Percentiles rank a stretch among this genome's conserved stretches.
Evolutionary conservation across 1,139 yeast species (phyloP).

Genomic region (Blastobotrys ciferrii): DNA sequence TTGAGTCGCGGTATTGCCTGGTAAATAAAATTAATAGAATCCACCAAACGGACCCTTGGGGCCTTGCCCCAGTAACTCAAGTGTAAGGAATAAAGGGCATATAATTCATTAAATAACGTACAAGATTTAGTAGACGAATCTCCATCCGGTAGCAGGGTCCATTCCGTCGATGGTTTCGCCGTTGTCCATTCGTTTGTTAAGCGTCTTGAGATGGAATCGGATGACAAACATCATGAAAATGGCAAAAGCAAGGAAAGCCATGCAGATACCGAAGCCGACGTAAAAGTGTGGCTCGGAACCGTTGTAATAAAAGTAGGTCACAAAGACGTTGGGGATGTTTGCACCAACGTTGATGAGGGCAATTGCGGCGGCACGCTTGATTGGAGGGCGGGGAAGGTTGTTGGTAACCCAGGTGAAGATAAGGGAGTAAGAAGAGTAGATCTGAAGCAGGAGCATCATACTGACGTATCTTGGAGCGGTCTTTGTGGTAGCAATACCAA

Average conservation of each 20-base stretch:
- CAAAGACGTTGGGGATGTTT: constrained; percentile 31
- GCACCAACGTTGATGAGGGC: constrained; percentile 31
- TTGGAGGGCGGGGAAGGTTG: constrained; percentile 50
- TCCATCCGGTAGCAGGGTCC: constrained; percentile 31
- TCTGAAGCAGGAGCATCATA: constrained; percentile 60
- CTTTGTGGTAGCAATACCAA: constrained; percentile 53
- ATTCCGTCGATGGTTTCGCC: constrained; percentile 31
- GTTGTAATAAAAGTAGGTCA: constrained; percentile 28
- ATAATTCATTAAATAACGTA: neutral
- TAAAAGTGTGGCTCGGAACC: constrained; percentile 29
- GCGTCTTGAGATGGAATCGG: constrained; percentile 19
- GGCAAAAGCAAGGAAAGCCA: constrained; percentile 23
- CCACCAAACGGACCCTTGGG: no score
- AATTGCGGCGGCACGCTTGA: constrained; percentile 46
- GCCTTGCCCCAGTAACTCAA: no score
- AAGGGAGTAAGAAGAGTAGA: constrained; percentile 56
- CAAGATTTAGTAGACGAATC: constrained; percentile 19
- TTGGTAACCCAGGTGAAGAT: constrained; percentile 58
- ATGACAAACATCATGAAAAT: constrained; percentile 22
- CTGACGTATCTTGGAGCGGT: constrained; percentile 60
- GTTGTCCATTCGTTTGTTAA: constrained; percentile 27
- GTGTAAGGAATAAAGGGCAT: no score
- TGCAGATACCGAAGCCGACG: constrained; percentile 30
- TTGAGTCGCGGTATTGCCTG: no score
- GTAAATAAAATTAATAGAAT: no score